Evolutionary conservation across 2,329 filamentous ascomycete species (phyloP).

Genomic region (Boeremia exigua): DNA sequence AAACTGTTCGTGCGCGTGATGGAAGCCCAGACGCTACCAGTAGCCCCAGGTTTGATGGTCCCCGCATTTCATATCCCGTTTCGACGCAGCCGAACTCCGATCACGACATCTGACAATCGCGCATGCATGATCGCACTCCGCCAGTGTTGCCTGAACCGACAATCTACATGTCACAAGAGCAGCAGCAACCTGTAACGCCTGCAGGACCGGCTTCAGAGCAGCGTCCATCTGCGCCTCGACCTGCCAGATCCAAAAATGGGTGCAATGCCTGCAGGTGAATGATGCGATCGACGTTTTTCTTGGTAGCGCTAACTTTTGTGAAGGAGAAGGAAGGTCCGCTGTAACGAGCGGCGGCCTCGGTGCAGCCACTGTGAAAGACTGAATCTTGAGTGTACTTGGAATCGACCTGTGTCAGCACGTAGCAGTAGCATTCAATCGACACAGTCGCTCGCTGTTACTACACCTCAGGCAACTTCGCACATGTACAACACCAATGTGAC

Average conservation of each 20-base stretch:
- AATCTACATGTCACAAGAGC: conserved; percentile 29
- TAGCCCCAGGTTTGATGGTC: conserved; percentile 9
- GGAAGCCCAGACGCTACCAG: conserved; percentile 11
- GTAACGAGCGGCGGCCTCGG: conserved; percentile 60
- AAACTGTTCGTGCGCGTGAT: conserved; percentile 1
- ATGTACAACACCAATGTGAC: conserved; percentile 19
- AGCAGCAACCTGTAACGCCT: conserved; percentile 23
- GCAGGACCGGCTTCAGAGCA: conserved; percentile 16
- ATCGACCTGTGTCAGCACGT: conserved; percentile 30
- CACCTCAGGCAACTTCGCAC: conserved; percentile 19
- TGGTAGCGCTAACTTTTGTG: conserved; percentile 11
- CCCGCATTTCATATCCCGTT: conserved; percentile 16
- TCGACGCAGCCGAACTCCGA: not conserved
- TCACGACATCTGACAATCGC: not conserved
- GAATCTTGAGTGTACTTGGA: conserved; percentile 61
- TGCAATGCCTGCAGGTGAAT: conserved; percentile 41
- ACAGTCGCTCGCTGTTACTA: conserved; percentile 24
- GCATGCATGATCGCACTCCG: not conserved
- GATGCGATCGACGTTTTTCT: not conserved
- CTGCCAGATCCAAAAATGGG: conserved; percentile 40
- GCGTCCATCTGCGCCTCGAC: conserved; percentile 23
- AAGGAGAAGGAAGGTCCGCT: conserved; percentile 62
- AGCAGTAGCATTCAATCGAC: conserved; percentile 25
- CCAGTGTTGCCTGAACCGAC: not conserved
- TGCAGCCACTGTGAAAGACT: conserved; percentile 62